A percentile compares a stretch with the other conserved stretches of the same genome.
Conservation (phyloP, 139 green algal species). For the Ulvella scutata region DNA sequence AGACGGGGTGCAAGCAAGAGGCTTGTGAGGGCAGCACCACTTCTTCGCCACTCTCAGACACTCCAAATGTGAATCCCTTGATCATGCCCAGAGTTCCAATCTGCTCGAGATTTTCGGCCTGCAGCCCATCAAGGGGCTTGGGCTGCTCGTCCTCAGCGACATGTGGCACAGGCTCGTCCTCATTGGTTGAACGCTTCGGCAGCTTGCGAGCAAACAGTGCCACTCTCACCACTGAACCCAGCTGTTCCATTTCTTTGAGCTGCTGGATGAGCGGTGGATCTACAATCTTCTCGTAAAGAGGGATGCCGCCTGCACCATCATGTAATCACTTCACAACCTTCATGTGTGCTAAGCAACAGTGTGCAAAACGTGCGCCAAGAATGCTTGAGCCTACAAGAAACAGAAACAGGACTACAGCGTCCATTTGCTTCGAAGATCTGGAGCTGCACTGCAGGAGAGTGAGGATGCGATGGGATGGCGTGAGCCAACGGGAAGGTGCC, state of each 20-base stretch:
- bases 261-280: slow-evolving; percentile 1
- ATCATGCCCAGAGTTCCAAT: background rate
- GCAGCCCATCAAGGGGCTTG: background rate
- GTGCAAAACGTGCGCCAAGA: no score
- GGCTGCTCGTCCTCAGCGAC: background rate
- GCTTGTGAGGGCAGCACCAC: no score
- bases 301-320: background rate
- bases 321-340: no score
- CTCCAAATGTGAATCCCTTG: background rate
- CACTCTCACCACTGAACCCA: background rate
- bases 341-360: no score
- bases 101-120: background rate
- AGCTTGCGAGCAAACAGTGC: background rate
- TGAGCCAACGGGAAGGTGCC: no score
- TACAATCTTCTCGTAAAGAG: background rate
- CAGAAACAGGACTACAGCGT: no score
- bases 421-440: no score
- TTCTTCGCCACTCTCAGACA: background rate
- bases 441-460: no score
- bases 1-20: no score
- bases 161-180: background rate
- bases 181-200: background rate
- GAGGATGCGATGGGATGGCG: no score
- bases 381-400: no score
- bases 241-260: slow-evolving; percentile 1